phyloP scores from a whole-genome alignment of 805 yeast genomes.

The Starmerella asiatica region DNA sequence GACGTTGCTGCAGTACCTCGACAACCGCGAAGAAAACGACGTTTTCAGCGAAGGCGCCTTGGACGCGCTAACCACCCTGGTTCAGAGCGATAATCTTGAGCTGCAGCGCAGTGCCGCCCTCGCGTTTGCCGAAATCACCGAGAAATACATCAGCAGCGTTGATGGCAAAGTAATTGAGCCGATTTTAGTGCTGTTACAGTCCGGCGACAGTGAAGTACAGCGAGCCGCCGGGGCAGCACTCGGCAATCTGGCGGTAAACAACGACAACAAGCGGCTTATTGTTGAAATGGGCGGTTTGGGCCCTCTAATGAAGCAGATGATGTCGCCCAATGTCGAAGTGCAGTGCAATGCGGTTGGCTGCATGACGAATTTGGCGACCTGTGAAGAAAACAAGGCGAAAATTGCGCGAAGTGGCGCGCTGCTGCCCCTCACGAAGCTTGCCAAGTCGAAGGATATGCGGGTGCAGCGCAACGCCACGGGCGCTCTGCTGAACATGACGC shows the following conservation, averaged over 20 bases:
- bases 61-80: constrained; percentile 79
- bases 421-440: constrained; percentile 84
- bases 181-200: constrained; percentile 70
- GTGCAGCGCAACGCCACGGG: constrained; percentile 99
- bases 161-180: constrained; percentile 88
- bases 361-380: constrained; percentile 93
- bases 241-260: constrained; percentile 95
- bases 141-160: constrained; percentile 75
- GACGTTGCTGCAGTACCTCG: constrained; percentile 73
- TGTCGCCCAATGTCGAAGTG: constrained; percentile 91
- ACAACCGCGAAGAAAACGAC: constrained; percentile 77
- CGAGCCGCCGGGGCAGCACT: constrained; percentile 98
- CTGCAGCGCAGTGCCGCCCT: constrained; percentile 93
- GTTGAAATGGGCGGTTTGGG: constrained; percentile 98
- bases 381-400: constrained; percentile 89
- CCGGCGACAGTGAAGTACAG: constrained; percentile 86
- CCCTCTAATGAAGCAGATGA: constrained; percentile 94
- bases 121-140: constrained; percentile 97
- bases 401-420: constrained; percentile 95
- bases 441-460: constrained; percentile 84
- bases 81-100: constrained; percentile 87
- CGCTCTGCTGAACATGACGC: constrained; percentile 95
- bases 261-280: constrained; percentile 80
- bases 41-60: constrained; percentile 73
- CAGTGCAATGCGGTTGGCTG: constrained; percentile 99